Base-by-base conservation (phyloP, 495 filamentous ascomycete genomes). In the Parathielavia appendiculata region DNA sequence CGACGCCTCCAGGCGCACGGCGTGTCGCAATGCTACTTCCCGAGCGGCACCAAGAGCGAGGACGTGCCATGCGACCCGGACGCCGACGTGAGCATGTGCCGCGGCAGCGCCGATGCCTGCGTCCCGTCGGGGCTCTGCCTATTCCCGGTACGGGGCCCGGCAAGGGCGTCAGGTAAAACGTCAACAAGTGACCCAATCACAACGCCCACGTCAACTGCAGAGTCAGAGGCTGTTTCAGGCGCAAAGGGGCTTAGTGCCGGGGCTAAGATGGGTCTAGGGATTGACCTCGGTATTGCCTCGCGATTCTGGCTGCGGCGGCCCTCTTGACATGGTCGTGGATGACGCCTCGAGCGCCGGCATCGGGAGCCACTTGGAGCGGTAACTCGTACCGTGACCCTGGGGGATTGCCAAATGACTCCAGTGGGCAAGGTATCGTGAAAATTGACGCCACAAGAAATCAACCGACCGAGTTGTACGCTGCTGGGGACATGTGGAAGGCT, bases 51-150 rank as follows among this genome's bases (percentile, higher is more conserved):
- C 43, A 2, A 19, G 6, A 41, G 20, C 36, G 11, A 0, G 20
- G 60, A 63, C 46, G 45, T 58, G 0, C 55, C 60, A 0, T 63
- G 60, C 19, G 60, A 63, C 45, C 50, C 60, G 14, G 32, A 19
- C 23, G 60, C 60, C 34, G 54, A 32, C 7, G 55, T 58, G 13
- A 58, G 55, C 60, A 63, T 63, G 60, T 63, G 60, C 56, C 59
- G 60, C 40, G 19, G 26, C 22, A 58, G 44, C 34, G n/a, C 14
- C 14, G 23, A 39, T 13, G 13, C 16, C 16, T 63, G 60, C n/a
- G 38, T 63, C 11, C 56, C 56, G 14, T 54, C 43, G 5, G 60
- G 60, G 6, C 39, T 63, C 4, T 63, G 60, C 38, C 40, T 36
- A 12, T 32, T 26, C n/a, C 45, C 3, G 38, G 30, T 2, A 54